Evolutionary conservation across 495 filamentous ascomycete species (phyloP), one percentile per base, ranked within the genome.

Genomic region (Tuber melanosporum): DNA sequence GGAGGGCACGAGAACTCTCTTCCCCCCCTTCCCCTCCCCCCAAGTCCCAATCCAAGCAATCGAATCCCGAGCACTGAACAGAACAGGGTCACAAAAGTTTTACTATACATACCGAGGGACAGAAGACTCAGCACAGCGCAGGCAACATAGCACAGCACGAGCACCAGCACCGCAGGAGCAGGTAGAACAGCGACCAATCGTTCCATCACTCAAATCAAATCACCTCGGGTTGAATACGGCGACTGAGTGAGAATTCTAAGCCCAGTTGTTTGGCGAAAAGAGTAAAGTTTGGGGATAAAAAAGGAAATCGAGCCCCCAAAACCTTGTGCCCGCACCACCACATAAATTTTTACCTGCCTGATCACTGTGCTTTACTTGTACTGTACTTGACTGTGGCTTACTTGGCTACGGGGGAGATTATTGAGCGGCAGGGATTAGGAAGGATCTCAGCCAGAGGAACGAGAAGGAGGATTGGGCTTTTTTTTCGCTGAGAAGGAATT

Each of bases 281-380:
- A 66, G 57, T 49, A 14, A 22, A 22, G 47, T 49, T 49, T 49
- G 20, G 7, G 17, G 19, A 22, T 6, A 49, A 49, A 49, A 46
- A 46, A 49, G 47, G 49, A n/a, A n/a, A 57, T 32, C 57, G n/a
- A 32, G 57, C 57, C 57, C 57, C 57, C n/a, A 32, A 66, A 66
- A 15, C 57, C 57, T 66, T 66, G 57, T 32, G 57, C 3, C 26
- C 26, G 26, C 57, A 14, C 57, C 9, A 57, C 46, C 42, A 43
- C 42, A 15, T 32, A 32, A 32, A 32, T 32, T 17, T 15, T 46
- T 32, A 32, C 57, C 52, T 62, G n/a, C 52, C 57, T 66, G 26
- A 66, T 66, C 57, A 66, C 57, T 66, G 57, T 66, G 57, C 57
- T 66, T 66, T 66, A 26, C 57, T 32, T 66, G 57, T 66, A n/a